Evolutionary conservation across 345 rosid species (phyloP).

Genomic region (Corymbia maculata): DNA sequence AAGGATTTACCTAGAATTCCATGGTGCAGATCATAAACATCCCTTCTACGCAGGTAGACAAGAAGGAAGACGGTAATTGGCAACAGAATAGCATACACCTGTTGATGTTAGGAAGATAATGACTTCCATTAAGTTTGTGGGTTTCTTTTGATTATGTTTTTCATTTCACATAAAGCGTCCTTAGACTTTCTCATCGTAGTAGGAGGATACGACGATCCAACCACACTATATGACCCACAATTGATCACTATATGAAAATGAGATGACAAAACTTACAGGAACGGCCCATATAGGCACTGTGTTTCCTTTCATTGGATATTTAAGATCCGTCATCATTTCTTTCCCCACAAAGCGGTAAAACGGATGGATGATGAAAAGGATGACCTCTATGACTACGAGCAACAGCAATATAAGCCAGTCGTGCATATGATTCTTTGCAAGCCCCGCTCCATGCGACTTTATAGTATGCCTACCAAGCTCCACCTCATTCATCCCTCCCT

Average conservation of each 20-base stretch:
- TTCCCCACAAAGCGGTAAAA: conserved; percentile 68
- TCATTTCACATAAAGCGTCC: background rate
- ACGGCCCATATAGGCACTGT: conserved; percentile 75
- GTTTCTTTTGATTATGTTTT: background rate
- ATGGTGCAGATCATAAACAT: conserved; percentile 81
- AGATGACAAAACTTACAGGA: conserved; percentile 28
- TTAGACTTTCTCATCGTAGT: background rate
- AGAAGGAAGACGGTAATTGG: conserved; percentile 43
- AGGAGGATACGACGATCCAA: background rate
- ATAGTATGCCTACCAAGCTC: conserved; percentile 36
- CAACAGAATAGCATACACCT: conserved; percentile 51
- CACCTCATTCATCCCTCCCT: conserved; percentile 2
- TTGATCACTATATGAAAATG: background rate
- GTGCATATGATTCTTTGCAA: conserved; percentile 45
- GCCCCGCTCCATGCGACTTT: conserved; percentile 42
- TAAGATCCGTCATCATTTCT: conserved; percentile 79
- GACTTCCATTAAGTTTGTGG: background rate
- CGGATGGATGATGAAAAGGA: conserved; percentile 41
- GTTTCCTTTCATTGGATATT: conserved; percentile 62
- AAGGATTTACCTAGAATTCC: conserved; percentile 41
- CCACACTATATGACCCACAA: background rate
- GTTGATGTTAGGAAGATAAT: background rate
- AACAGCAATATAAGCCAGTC: conserved; percentile 77
- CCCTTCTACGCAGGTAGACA: conserved; percentile 40
- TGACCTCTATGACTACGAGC: conserved; percentile 30